Evolutionary conservation across 2,329 filamentous ascomycete species (phyloP), one percentile per base, ranked within the genome.

Genomic region (Ramichloridium luteum): DNA sequence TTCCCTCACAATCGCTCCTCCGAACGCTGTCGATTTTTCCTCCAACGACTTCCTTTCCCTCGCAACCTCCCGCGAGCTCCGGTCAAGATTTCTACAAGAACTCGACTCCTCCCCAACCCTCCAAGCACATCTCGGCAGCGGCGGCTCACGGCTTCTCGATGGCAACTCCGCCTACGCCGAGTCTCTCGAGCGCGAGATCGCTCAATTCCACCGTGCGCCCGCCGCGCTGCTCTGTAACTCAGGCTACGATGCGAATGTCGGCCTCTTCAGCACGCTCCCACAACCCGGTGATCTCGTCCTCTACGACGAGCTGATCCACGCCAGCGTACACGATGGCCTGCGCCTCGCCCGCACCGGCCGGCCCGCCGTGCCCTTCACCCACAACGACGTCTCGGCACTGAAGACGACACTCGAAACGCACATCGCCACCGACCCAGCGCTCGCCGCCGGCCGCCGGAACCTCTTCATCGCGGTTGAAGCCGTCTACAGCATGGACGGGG

Each of bases 401-500:
- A 35, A 44, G 13, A 32, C 29, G 2, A 44, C 56, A 8, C 35
- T 64, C 10, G 28, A 50, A 28, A 25, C 41, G 2, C 44, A 49
- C n/a, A 31, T 63, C 6, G 36, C 33, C 8, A 32, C 45, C 25
- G 45, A 59, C 20, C 30, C 35, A 23, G 29, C 31, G 5, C 32
- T 71, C 0, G 27, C 27, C 0, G 31, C 40, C 0, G 68, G 69
- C 0, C 36, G 48, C 2, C 49, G 49, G 0, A 75, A 71, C 40
- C 64, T 83, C 3, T 80, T 84, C 41, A 53, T 84, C n/a, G 72
- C 72, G 0, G 63, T 82, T 0, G 79, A 84, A 43, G 71, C 68
- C 0, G 61, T 84, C 0, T 88, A 90, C 53, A 85, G 79, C 51
- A 90, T 90, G 82, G 81, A 88, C 32, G 82, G 82, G 0, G 80